phyloP scores from a whole-genome alignment of 306 rosid genomes.

The Styphnolobium japonicum region DNA sequence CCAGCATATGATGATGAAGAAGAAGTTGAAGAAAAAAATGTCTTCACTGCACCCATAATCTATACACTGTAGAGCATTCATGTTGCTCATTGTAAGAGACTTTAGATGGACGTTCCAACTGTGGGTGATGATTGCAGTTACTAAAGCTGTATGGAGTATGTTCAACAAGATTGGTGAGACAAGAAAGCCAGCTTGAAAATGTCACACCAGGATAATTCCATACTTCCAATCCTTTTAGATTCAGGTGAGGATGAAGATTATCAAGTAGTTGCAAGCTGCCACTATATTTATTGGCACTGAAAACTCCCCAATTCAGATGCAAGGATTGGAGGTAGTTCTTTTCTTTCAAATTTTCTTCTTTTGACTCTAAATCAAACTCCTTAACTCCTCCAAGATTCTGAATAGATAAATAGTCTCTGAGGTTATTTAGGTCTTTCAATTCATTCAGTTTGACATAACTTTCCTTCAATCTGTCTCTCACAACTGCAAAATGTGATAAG shows the following conservation, averaged over 20 bases:
- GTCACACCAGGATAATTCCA: neutral
- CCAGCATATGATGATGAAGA: too few species aligned
- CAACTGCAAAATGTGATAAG: neutral
- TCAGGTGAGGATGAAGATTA: neutral
- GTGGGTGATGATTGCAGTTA: neutral
- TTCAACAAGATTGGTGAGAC: neutral
- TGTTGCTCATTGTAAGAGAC: too few species aligned
- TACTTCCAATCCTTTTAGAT: neutral
- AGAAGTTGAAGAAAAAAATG: too few species aligned
- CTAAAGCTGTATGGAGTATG: neutral
- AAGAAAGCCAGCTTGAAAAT: neutral
- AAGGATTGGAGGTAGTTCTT: neutral
- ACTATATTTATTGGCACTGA: too few species aligned
- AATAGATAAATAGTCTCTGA: neutral
- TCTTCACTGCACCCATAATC: too few species aligned
- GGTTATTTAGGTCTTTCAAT: neutral
- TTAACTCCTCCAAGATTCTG: neutral
- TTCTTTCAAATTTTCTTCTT: neutral
- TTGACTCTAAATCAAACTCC: neutral
- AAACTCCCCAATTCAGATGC: neutral
- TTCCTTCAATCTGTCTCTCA: neutral
- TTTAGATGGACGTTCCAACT: neutral
- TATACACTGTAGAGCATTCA: too few species aligned
- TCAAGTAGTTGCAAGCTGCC: neutral
- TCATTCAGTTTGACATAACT: neutral